Base-by-base conservation (phyloP, 108 stramenopile genomes). In the Cylindrotheca closterium region DNA sequence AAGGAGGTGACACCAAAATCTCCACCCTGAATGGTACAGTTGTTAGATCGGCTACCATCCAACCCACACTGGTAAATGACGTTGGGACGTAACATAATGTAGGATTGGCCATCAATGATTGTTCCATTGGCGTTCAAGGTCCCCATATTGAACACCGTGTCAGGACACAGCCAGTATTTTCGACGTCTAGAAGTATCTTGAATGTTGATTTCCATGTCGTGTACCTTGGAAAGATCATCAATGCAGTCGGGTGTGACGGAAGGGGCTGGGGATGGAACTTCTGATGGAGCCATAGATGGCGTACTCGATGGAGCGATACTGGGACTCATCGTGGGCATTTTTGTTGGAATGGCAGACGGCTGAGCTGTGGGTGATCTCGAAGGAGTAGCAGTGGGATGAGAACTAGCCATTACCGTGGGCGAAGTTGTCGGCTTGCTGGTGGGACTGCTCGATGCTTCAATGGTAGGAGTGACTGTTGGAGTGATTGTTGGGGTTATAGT, bases 11-110 rank as follows among this genome's bases (percentile, higher is more conserved):
- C 10, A 30, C 52, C 69, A 30, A 78, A 67, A 31, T 67, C 68
- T 18, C 77, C 77, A 47, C 77, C 77, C 22, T 58, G 47, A 10
- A 78, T 25, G 2, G 66, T 54, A 30, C 77, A 78, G 32, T 67
- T 63, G 34, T 78, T 78, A 22, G 18, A 19, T 2, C 63, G 61
- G 19, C 49, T 72, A 28, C 77, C 77, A 51, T 78, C 71, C 15
- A 52, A 23, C n/a, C 77, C 77, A 55, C 77, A 78, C 30, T 72
- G 77, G 56, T 65, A 63, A 10, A 53, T 58, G 31, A 70, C 63
- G 45, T 78, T 78, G 4, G 70, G 60, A 52, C 70, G 53, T 2
- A 70, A 62, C 23, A 54, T 51, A 31, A 78, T 37, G 19, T 62
- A 70, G 29, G 67, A 23, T 55, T 78, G 56, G 31, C 77, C 77